phyloP scores from a whole-genome alignment of 1,139 yeast species.

The Candida freyschussii region DNA sequence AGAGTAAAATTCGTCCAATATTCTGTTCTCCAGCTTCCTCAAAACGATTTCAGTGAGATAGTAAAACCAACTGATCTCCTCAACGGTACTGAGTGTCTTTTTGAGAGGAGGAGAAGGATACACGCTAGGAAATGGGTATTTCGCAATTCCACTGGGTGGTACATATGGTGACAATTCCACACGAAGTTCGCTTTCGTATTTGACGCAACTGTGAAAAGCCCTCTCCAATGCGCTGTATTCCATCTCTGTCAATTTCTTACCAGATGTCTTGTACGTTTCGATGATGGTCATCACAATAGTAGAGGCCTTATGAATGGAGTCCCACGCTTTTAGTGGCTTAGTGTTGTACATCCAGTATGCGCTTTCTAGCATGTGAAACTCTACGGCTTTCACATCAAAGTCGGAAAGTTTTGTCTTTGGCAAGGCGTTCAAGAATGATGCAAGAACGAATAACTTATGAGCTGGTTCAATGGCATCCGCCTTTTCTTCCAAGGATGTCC shows the following conservation, averaged over 20 bases:
- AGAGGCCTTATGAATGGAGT: conserved; percentile 26
- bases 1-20: conserved; percentile 37
- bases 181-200: conserved; percentile 42
- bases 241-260: conserved; percentile 28
- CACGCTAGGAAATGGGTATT: conserved; percentile 38
- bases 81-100: conserved; percentile 30
- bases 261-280: conserved; percentile 31
- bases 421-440: conserved; percentile 10
- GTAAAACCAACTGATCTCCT: conserved; percentile 42
- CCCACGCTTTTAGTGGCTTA: conserved; percentile 39
- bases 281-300: conserved; percentile 22
- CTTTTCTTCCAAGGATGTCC: conserved; percentile 15
- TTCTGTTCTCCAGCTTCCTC: conserved; percentile 41
- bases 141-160: conserved; percentile 39
- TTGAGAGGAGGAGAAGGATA: conserved; percentile 39
- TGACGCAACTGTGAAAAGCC: conserved; percentile 42
- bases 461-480: conserved; percentile 6
- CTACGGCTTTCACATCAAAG: conserved; percentile 23
- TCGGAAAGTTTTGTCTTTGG: conserved; percentile 14
- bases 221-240: conserved; percentile 33
- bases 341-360: conserved; percentile 36
- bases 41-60: conserved; percentile 46
- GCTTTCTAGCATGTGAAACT: conserved; percentile 32
- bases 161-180: conserved; percentile 42
- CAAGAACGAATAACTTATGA: conserved; percentile 12